A percentile compares a stretch with the other conserved stretches of the same genome.
phyloP scores from a whole-genome alignment of 2,329 filamentous ascomycete genomes.

The Coleophoma eucalyptorum region DNA sequence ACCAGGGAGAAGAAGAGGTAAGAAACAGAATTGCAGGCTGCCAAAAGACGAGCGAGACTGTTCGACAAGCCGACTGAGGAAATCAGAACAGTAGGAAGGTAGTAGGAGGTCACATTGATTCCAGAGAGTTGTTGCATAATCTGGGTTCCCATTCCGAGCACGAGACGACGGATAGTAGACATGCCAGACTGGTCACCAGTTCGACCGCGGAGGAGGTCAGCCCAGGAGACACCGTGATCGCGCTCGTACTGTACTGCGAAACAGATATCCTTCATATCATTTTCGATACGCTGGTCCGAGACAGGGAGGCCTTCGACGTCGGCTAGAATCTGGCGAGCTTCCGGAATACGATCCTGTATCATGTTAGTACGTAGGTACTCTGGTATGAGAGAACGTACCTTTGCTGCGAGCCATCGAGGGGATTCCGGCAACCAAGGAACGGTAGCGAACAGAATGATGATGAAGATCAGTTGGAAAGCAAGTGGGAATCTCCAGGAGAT shows the following conservation, averaged over 20 bases:
- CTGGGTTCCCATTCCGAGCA: conserved; percentile 40
- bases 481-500: conserved; percentile 55
- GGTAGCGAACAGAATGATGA: background rate
- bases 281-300: background rate
- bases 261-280: background rate
- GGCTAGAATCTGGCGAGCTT: conserved; percentile 40
- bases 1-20: background rate
- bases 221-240: background rate
- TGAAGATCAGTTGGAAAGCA: conserved; percentile 36
- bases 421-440: conserved; percentile 1
- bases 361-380: conserved; percentile 15
- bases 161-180: conserved; percentile 32
- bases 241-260: background rate
- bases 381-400: no score
- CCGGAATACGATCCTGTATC: conserved; percentile 39
- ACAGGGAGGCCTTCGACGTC: conserved; percentile 33
- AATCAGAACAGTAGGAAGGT: conserved; percentile 40
- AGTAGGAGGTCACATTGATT: conserved; percentile 34
- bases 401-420: background rate
- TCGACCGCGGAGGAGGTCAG: background rate
- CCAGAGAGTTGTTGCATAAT: conserved; percentile 42
- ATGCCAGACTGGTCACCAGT: background rate
- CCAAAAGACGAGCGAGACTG: conserved; percentile 40
- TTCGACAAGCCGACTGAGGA: conserved; percentile 37
- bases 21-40: background rate